These are phyloP conservation scores for Sordariomycetes sp. DNA, from an alignment of 2,329 filamentous ascomycete genomes.

Conservation along the genomic window DNA sequence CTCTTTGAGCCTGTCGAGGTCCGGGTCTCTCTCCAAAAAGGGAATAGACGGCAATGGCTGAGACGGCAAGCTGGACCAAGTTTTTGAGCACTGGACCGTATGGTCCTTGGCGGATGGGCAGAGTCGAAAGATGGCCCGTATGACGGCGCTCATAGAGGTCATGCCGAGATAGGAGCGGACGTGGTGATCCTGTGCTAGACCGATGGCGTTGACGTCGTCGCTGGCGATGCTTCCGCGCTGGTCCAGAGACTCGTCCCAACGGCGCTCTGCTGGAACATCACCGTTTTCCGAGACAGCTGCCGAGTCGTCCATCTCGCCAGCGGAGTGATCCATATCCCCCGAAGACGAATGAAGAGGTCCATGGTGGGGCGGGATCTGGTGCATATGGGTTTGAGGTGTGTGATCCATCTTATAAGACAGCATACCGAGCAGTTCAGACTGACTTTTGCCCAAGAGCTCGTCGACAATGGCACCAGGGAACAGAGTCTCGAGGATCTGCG, in stretches of 20 bases:
- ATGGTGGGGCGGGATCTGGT: too few species aligned
- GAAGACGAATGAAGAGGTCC: too few species aligned
- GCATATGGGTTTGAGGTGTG: not conserved
- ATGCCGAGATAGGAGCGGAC: conserved; percentile 53
- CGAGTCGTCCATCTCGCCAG: conserved; percentile 9
- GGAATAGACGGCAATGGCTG: conserved; percentile 20
- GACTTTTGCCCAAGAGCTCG: conserved; percentile 11
- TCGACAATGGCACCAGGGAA: conserved; percentile 10
- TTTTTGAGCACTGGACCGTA: conserved; percentile 13
- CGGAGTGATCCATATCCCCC: too few species aligned
- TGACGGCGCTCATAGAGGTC: conserved; percentile 53
- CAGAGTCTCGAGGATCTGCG: conserved; percentile 11
- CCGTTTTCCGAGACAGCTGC: conserved; percentile 15
- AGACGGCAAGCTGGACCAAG: conserved; percentile 12
- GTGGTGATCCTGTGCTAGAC: conserved; percentile 40
- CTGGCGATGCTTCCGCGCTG: conserved; percentile 13
- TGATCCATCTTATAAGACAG: conserved; percentile 2
- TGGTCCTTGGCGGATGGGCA: conserved; percentile 18
- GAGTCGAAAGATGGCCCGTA: conserved; percentile 44
- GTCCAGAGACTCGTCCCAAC: conserved; percentile 17
- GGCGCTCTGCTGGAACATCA: conserved; percentile 15
- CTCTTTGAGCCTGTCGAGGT: conserved; percentile 20
- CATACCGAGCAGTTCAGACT: conserved; percentile 10
- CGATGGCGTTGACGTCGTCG: conserved; percentile 22
- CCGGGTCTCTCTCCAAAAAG: conserved; percentile 31